Base-by-base conservation (phyloP, 2,329 filamentous ascomycete species). In the Aspergillus fischeri region DNA sequence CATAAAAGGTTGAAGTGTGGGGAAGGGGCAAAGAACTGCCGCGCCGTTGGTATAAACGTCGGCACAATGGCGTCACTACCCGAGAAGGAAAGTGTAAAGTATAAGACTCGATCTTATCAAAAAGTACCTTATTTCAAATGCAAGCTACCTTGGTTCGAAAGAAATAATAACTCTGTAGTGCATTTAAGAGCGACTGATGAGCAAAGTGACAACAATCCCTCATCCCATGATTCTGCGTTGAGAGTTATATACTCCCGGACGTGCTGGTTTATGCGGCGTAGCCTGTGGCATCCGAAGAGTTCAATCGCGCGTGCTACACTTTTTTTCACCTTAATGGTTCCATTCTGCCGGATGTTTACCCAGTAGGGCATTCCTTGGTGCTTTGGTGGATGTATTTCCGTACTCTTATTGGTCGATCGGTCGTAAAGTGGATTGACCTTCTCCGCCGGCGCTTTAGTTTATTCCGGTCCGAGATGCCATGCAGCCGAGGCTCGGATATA, bases 251-350 rank as follows among this genome's bases (percentile, higher is more conserved):
- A 60, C 41, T 29, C 14, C 49, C 17, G 27, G 48, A 62, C 62
- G 74, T 76, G 69, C 72, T 77, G 73, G 70, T 71, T 67, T 75
- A 75, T 77, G 72, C 75, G 51, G 75, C 75, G 75, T 77, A 77
- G 71, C 63, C 64, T 56, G 62, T 67, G 76, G 72, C 71, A 75
- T 76, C 65, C 60, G 58, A 56, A 63, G 54, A 54, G 32, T 17
- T 38, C 32, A 6, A 51, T 50, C 54, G 47, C 51, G 29, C 21
- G 44, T 53, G 44, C 42, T 45, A 38, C 49, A 21, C 27, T 44
- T 48, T 53, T 53, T 47, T 49, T 24, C 25, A 10, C 45, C 47
- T 49, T 49, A 1, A 25, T 28, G 17, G 25, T 54, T 52, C 48
- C 48, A 54, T 64, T 64, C 60, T 63, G 60, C 62, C 62, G 56